Evolutionary conservation across 495 filamentous ascomycete species (phyloP), one percentile per base, ranked within the genome.

Genomic region (Daldinia concentrica): DNA sequence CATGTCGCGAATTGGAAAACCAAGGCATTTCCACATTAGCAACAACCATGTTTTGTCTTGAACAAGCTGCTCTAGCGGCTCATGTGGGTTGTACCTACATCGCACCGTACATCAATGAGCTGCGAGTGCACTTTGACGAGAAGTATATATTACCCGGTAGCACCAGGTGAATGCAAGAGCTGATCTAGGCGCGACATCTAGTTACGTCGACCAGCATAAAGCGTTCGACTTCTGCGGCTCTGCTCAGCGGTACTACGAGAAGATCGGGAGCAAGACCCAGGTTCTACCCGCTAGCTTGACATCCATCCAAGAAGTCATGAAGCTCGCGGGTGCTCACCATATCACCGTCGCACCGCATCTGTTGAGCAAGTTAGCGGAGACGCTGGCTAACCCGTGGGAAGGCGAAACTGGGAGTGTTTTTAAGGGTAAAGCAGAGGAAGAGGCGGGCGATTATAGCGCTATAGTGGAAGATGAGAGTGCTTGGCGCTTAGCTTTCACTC

Each of bases 81-180:
- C 84, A 87, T 29, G 85, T 82, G 4, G 84, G 84, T 22, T 90
- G 87, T 66, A 81, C 81, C 0, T 90, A 90, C 64, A 83, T 90
- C 39, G 86, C 87, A 3, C 87, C 88, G 2, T 91, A 89, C 56
- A 85, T 91, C 55, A 88, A 91, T 58, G 88, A 90, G 56, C 74
- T 91, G 22, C 87, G 85, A 62, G 89, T 88, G 4, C 87, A 90
- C 57, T 85, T 91, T 62, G 83, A 87, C 17, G 58, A 78, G 7
- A 81, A 78, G 83, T 89, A 79, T 60, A 82, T 78, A 6, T 26
- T 24, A 3, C 17, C 24, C 7, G 14, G 15, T 1, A 12, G 24
- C 3, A 19, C 9, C 1, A n/a, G 9, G 55, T 24, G 19, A 15
- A 6, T 24, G 14, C 7, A 27, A 55, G n/a, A n/a, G 63, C 70